phyloP scores from a whole-genome alignment of 805 yeast genomes.

The Debaryomyces maramus region DNA sequence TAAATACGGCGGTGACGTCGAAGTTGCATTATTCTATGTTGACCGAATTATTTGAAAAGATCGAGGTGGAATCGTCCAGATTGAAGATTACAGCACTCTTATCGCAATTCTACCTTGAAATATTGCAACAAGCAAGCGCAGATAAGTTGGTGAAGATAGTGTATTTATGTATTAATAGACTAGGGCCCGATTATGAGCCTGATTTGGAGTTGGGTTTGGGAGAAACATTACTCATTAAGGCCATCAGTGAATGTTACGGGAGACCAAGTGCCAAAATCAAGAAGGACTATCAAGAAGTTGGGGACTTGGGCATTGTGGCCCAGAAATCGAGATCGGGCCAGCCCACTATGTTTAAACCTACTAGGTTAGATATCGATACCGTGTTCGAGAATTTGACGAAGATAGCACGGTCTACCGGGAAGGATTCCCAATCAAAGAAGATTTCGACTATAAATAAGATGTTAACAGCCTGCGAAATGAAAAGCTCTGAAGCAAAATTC shows the following conservation, averaged over 20 bases:
- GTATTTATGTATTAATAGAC: conserved; percentile 80
- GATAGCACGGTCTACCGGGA: conserved; percentile 78
- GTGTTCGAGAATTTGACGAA: conserved; percentile 75
- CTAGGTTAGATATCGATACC: conserved; percentile 66
- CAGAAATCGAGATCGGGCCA: conserved; percentile 79
- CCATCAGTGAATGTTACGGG: conserved; percentile 89
- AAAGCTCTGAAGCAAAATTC: conserved; percentile 76
- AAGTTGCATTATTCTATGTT: conserved; percentile 41
- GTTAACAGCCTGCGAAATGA: conserved; percentile 80
- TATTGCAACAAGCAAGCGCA: conserved; percentile 47
- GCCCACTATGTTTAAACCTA: conserved; percentile 91
- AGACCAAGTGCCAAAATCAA: conserved; percentile 69
- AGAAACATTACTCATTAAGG: conserved; percentile 82
- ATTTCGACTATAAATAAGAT: conserved; percentile 76
- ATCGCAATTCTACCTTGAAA: conserved; percentile 67
- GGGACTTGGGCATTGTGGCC: conserved; percentile 92
- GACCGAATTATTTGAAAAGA: conserved; percentile 67
- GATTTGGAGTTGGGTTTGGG: conserved; percentile 94
- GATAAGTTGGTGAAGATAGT: conserved; percentile 67
- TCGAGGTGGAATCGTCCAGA: conserved; percentile 81
- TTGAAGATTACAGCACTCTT: conserved; percentile 77
- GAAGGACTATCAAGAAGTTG: conserved; percentile 71
- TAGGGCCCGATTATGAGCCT: conserved; percentile 92
- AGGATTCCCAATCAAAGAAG: conserved; percentile 77
- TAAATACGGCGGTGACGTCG: conserved; percentile 9